Conservation (phyloP, 768 basidiomycete genomes). For the Podaxis sp. region DNA sequence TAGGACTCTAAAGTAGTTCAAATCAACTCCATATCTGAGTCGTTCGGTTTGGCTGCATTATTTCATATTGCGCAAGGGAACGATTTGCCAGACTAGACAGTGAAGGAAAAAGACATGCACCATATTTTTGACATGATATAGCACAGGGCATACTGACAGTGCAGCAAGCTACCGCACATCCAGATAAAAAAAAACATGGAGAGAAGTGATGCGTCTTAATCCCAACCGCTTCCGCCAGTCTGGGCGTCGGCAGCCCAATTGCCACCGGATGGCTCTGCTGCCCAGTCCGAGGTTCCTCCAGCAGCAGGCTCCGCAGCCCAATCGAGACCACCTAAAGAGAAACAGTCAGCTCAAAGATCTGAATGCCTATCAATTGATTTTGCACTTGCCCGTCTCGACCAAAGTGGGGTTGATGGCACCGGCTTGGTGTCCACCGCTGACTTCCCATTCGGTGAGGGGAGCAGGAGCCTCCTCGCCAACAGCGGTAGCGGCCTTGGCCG, state of each 20-base stretch:
- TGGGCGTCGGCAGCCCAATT: conserved; percentile 39
- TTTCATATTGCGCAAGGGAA: conserved; percentile 6
- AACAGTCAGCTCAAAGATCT: conserved; percentile 6
- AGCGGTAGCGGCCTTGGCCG: conserved; percentile 71
- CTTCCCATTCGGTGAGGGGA: conserved; percentile 67
- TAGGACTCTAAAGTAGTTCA: background rate
- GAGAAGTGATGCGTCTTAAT: conserved; percentile 22
- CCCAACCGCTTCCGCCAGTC: conserved; percentile 36
- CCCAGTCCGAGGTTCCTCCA: conserved; percentile 68
- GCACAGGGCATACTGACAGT: conserved; percentile 16
- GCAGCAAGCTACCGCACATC: conserved; percentile 17
- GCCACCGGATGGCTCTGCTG: conserved; percentile 69
- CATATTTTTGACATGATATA: conserved; percentile 27
- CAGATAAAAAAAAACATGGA: conserved; percentile 11
- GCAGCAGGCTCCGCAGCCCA: conserved; percentile 71
- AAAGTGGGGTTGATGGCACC: conserved; percentile 79
- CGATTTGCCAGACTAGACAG: conserved; percentile 4
- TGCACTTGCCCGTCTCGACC: conserved; percentile 55
- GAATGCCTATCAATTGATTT: conserved; percentile 15
- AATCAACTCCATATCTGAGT: background rate
- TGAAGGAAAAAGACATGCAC: conserved; percentile 16
- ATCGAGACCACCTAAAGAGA: conserved; percentile 64
- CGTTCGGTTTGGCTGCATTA: background rate
- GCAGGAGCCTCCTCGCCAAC: conserved; percentile 47
- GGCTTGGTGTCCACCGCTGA: conserved; percentile 60